Conservation (phyloP, 2,329 filamentous ascomycete species). For the Aspergillus brunneoviolaceus region DNA sequence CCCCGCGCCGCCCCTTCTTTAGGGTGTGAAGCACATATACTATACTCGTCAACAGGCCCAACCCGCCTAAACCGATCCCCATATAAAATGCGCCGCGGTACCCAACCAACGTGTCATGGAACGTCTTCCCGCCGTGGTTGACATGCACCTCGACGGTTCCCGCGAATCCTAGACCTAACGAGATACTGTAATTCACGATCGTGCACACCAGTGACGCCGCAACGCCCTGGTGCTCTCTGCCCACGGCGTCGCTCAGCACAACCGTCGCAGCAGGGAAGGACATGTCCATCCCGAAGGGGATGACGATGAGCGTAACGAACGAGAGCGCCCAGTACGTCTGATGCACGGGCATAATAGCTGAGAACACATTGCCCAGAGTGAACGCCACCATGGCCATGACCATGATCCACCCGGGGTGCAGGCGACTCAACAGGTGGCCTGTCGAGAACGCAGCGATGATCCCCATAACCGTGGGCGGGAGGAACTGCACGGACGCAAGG, state of each 20-base stretch:
- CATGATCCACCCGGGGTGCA: constrained; percentile 24
- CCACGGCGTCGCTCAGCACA: constrained; percentile 56
- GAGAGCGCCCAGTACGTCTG: constrained; percentile 66
- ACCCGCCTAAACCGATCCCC: constrained; percentile 34
- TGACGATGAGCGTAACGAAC: constrained; percentile 60
- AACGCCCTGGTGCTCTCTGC: constrained; percentile 51
- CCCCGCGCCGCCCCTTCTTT: neutral
- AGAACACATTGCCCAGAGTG: constrained; percentile 41
- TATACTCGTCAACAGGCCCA: constrained; percentile 27
- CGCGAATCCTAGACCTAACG: constrained; percentile 64
- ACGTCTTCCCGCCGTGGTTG: constrained; percentile 38
- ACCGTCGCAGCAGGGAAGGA: constrained; percentile 63
- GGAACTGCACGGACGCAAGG: constrained; percentile 30
- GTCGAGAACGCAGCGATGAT: constrained; percentile 32
- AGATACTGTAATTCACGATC: constrained; percentile 68
- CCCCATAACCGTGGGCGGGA: constrained; percentile 31
- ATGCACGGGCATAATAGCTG: constrained; percentile 49
- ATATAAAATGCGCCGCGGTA: constrained; percentile 46
- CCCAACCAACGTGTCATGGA: constrained; percentile 34
- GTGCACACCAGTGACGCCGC: constrained; percentile 61
- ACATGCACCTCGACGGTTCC: constrained; percentile 60
- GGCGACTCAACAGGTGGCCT: constrained; percentile 24
- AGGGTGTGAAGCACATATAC: constrained; percentile 9
- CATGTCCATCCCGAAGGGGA: constrained; percentile 67
- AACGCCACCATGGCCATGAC: constrained; percentile 40